Evolutionary conservation across 2,329 filamentous ascomycete species (phyloP).

Genomic region (Monascus ruber): DNA sequence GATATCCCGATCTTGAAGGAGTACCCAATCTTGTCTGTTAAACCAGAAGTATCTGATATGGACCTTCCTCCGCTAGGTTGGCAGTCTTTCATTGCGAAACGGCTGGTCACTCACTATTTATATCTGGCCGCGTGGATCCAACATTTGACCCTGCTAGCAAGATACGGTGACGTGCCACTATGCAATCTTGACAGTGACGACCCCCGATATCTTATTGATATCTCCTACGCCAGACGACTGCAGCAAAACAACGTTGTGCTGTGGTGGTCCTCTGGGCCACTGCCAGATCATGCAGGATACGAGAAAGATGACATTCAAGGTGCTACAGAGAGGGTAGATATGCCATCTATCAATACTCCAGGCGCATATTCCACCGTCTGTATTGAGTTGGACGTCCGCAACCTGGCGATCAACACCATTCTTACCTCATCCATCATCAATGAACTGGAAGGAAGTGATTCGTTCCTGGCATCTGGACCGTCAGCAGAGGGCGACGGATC

Average conservation of each 20-base stretch:
- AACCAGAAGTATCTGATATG: conserved; percentile 72
- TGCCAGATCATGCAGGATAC: conserved; percentile 90
- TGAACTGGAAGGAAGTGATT: conserved; percentile 80
- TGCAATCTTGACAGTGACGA: conserved; percentile 95
- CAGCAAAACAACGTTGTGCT: conserved; percentile 87
- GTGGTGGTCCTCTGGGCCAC: conserved; percentile 86
- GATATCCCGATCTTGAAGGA: conserved; percentile 76
- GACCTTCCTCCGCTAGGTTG: conserved; percentile 84
- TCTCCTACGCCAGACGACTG: conserved; percentile 81
- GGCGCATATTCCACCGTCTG: conserved; percentile 94
- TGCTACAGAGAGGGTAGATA: conserved; percentile 72
- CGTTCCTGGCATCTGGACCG: conserved; percentile 67
- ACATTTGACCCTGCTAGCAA: conserved; percentile 74
- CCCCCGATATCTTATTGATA: conserved; percentile 86
- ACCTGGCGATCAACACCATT: conserved; percentile 95
- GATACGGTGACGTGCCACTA: conserved; percentile 86
- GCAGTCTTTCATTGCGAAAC: conserved; percentile 79
- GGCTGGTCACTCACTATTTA: conserved; percentile 80
- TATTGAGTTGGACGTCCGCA: conserved; percentile 86
- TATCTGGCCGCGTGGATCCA: conserved; percentile 86
- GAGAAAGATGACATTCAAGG: conserved; percentile 83
- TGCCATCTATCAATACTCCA: conserved; percentile 87
- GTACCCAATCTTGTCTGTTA: conserved; percentile 70
- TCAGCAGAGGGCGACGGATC: conserved; percentile 51
- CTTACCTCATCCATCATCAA: conserved; percentile 94